A percentile compares a stretch with the other conserved stretches of the same genome.
phyloP scores from a whole-genome alignment of 805 yeast species.

The Candida corydali region DNA sequence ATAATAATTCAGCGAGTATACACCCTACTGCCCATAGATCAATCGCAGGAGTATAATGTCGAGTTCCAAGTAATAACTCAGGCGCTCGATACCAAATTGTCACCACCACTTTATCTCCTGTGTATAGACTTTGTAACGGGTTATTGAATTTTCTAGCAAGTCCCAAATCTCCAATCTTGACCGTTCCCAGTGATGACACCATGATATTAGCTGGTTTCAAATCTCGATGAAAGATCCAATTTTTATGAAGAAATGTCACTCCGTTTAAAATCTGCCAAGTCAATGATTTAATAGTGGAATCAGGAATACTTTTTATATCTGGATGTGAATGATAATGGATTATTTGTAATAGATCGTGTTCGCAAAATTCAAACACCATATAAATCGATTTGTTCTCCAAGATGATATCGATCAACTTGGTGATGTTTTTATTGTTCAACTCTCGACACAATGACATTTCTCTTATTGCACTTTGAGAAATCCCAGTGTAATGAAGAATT shows the following conservation, averaged over 20 bases:
- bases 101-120: constrained; percentile 94
- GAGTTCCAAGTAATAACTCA: constrained; percentile 81
- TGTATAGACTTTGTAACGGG: constrained; percentile 78
- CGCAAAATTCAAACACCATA: constrained; percentile 95
- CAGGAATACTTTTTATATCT: constrained; percentile 73
- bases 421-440: constrained; percentile 72
- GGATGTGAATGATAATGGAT: constrained; percentile 94
- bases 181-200: constrained; percentile 87
- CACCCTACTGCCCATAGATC: constrained; percentile 97
- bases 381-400: constrained; percentile 86
- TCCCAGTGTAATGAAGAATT: constrained; percentile 84
- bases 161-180: constrained; percentile 94
- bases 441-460: constrained; percentile 96
- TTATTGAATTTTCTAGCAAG: constrained; percentile 83
- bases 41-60: constrained; percentile 89
- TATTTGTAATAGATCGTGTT: constrained; percentile 89
- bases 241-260: constrained; percentile 85
- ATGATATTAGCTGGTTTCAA: constrained; percentile 96
- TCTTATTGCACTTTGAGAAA: constrained; percentile 91
- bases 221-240: constrained; percentile 95
- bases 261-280: constrained; percentile 93
- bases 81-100: constrained; percentile 98
- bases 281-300: constrained; percentile 72
- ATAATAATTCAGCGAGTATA: constrained; percentile 84
- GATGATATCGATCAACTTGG: constrained; percentile 75